Evolutionary conservation across 2,329 filamentous ascomycete species (phyloP).

Genomic region (Ophiosphaerella narmari): DNA sequence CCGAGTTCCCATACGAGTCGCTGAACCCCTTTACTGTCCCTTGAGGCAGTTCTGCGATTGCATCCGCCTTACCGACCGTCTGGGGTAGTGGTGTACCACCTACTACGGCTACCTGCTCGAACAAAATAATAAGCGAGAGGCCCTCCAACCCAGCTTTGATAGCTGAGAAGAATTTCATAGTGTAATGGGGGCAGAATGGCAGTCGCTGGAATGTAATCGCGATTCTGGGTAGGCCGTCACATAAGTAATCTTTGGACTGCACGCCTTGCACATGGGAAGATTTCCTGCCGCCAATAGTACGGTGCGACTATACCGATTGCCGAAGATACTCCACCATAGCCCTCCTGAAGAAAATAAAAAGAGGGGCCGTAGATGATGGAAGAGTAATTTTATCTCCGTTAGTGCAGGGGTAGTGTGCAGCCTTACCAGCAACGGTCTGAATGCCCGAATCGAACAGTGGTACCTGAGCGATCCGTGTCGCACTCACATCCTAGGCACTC

Average conservation of each 20-base stretch:
- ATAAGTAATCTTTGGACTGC: conserved; percentile 2
- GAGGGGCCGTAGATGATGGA: conserved; percentile 5
- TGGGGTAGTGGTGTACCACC: conserved; percentile 11
- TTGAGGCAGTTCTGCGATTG: conserved; percentile 16
- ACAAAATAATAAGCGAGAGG: conserved; percentile 9
- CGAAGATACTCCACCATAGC: conserved; percentile 8
- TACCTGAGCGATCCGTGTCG: no score
- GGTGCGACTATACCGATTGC: neutral
- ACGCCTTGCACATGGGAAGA: neutral
- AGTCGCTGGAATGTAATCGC: conserved; percentile 3
- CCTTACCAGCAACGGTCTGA: neutral
- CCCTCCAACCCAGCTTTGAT: conserved; percentile 6
- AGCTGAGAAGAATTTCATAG: conserved; percentile 13
- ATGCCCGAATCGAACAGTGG: neutral
- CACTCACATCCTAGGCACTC: no score
- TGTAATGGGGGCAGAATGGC: conserved; percentile 3
- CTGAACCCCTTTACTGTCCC: conserved; percentile 23
- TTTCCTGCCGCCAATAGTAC: conserved; percentile 11
- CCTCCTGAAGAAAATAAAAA: neutral
- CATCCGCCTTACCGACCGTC: conserved; percentile 9
- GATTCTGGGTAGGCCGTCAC: conserved; percentile 8
- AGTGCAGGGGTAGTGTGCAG: conserved; percentile 6
- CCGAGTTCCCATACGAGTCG: conserved; percentile 23
- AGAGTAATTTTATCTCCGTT: conserved; percentile 14
- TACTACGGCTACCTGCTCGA: conserved; percentile 6